Percentiles rank a stretch among this genome's conserved stretches.
Conservation (phyloP, 768 basidiomycete species). For the Postia placenta region DNA sequence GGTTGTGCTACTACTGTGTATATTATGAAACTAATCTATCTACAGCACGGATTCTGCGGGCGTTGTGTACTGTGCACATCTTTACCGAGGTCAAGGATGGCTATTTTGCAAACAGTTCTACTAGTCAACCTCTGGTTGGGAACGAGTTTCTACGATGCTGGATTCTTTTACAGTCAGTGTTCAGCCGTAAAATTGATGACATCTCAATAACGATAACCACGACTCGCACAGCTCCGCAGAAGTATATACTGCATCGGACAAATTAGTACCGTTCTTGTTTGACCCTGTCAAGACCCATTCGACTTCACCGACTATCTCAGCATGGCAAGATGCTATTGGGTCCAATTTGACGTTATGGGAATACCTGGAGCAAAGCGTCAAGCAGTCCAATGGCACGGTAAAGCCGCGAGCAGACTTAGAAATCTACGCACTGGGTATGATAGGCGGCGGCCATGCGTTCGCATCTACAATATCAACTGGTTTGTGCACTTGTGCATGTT, state of each 20-base stretch:
- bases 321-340: constrained; percentile 1
- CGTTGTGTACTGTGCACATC: constrained; percentile 1
- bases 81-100: constrained; percentile 1
- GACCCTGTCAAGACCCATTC: constrained; percentile 7
- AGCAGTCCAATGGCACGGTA: constrained; percentile 4
- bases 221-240: neutral
- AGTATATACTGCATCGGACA: neutral
- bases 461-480: constrained; percentile 2
- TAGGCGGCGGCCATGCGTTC: constrained; percentile 6
- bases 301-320: constrained; percentile 1
- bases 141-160: constrained; percentile 1
- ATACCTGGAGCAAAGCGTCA: constrained; percentile 7
- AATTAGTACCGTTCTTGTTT: constrained; percentile 6
- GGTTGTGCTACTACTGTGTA: neutral
- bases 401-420: constrained; percentile 2
- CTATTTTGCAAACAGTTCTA: constrained; percentile 2
- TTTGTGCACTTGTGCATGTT: constrained; percentile 1
- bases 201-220: neutral
- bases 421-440: constrained; percentile 7
- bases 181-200: neutral
- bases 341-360: constrained; percentile 6
- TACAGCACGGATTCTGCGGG: constrained; percentile 3
- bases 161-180: neutral
- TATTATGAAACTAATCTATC: neutral
- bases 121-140: neutral